A percentile compares a stretch with the other conserved stretches of the same genome.
Evolutionary conservation across 306 rosid species (phyloP).

Genomic region (Alnus glutinosa): DNA sequence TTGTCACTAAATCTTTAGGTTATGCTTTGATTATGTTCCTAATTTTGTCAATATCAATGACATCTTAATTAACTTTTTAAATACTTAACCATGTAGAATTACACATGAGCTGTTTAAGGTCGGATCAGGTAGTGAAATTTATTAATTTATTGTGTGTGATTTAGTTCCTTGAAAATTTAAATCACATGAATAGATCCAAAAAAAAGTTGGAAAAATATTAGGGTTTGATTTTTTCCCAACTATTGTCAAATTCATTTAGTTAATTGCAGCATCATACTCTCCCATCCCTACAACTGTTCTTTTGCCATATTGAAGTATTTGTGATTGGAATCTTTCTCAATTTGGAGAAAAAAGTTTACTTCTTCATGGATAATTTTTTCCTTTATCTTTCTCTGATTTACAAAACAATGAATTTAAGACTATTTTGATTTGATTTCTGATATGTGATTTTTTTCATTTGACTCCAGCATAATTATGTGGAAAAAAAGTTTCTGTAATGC

Average conservation of each 20-base stretch:
- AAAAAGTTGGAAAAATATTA: neutral
- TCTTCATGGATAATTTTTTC: neutral
- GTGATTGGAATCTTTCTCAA: slow-evolving; percentile 8
- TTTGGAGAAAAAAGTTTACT: neutral
- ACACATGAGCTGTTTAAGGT: neutral
- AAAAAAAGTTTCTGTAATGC: slow-evolving; percentile 29
- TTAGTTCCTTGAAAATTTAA: neutral
- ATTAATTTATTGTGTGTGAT: neutral
- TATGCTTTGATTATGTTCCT: neutral
- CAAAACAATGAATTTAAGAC: neutral
- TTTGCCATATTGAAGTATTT: slow-evolving; percentile 8
- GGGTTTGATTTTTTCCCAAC: neutral
- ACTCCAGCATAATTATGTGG: slow-evolving; percentile 21
- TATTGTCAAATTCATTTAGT: slow-evolving; percentile 9
- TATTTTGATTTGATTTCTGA: neutral
- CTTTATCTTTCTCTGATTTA: neutral
- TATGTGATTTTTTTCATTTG: slow-evolving; percentile 3
- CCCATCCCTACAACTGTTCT: slow-evolving; percentile 11
- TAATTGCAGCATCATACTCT: slow-evolving; percentile 1
- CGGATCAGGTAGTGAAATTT: neutral
- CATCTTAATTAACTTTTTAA: neutral
- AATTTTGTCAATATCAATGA: neutral
- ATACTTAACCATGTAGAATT: neutral
- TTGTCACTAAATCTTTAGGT: neutral
- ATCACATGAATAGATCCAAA: neutral